These are phyloP conservation scores for Chlorokybus atmophyticus DNA, from an alignment of 139 green algal species.

Conservation along the genomic window DNA sequence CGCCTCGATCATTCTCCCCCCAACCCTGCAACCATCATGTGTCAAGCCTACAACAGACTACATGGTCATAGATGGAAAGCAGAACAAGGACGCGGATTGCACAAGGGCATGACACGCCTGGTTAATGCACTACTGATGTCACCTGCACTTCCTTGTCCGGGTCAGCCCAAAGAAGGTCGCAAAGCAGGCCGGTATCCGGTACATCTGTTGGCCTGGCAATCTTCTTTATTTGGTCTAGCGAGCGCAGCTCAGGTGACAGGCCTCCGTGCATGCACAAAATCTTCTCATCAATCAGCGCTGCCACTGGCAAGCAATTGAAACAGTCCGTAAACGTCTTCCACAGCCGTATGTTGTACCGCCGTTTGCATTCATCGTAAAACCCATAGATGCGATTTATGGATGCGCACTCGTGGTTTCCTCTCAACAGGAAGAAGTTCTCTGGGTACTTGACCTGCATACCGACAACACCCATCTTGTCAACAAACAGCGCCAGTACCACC, in stretches of 20 bases:
- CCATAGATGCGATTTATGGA: conserved; percentile 99
- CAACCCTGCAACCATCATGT: too few species aligned
- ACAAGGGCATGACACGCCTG: conserved; percentile 65
- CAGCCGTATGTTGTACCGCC: conserved; percentile 91
- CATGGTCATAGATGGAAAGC: too few species aligned
- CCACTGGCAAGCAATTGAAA: conserved; percentile 98
- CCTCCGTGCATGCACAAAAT: conserved; percentile 99
- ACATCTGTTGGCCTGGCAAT: conserved; percentile 91
- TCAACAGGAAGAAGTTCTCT: conserved; percentile 98
- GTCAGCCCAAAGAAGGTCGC: conserved; percentile 96
- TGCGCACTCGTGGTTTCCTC: conserved; percentile 93
- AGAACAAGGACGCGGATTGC: too few species aligned
- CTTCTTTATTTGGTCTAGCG: conserved; percentile 94
- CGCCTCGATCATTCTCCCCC: conserved; percentile 96
- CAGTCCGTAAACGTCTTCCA: conserved; percentile 99
- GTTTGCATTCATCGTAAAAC: conserved; percentile 99
- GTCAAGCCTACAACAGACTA: too few species aligned
- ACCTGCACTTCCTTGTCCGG: conserved; percentile 98
- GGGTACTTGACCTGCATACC: conserved; percentile 98
- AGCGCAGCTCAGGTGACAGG: conserved; percentile 94
- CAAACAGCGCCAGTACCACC: too few species aligned
- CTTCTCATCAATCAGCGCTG: conserved; percentile 98
- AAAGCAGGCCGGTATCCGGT: conserved; percentile 93
- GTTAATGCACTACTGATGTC: conserved; percentile 77
- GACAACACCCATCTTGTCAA: too few species aligned